Evolutionary conservation across 306 rosid species (phyloP), one percentile per base, ranked within the genome.

Genomic region (Senna siamea): DNA sequence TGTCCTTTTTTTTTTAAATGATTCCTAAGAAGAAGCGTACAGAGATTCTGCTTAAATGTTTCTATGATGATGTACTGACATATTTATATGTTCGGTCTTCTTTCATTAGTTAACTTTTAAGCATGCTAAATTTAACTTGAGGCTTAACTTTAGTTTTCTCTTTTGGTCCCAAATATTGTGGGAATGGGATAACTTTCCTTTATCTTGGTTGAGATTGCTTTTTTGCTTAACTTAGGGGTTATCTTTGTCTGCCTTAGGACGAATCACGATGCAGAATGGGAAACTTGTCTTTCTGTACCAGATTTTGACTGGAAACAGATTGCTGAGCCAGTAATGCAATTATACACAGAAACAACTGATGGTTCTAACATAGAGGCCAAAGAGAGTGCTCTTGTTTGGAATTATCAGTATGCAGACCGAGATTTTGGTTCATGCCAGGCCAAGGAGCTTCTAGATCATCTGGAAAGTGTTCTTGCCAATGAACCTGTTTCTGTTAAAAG

Each of bases 351-450:
- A 82, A 87, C 97, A 77, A 93, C 98, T 8, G 98, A 93, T 80
- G 97, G 98, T 47, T 93, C 98, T 23, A 78, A 80, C 50, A 90
- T 93, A 55, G 97, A 93, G 78, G 85, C 91, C 22, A 93, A 87
- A 48, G 97, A 93, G 82, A 93, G 91, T 66, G 92, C 97, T 59
- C 90, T 93, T 34, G 98, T 90, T 64, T 93, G 98, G 98, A 86
- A 85, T 62, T 89, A 93, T 71, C 86, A 89, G 74, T 85, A 88
- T 65, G 93, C 97, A 9, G 97, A 93, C 81, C 95, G 90, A 0
- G 95, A 93, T 78, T 93, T 93, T 32, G 98, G 97, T 13, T 90
- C 92, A 17, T 93, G 95, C 78, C 98, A 90, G 69, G 98, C 97
- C 7, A 93, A 90, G 89, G 98, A 93, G 75, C 97, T 93, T 72